phyloP scores from a whole-genome alignment of 2,329 filamentous ascomycete species.

The Aspergillus tamarii region DNA sequence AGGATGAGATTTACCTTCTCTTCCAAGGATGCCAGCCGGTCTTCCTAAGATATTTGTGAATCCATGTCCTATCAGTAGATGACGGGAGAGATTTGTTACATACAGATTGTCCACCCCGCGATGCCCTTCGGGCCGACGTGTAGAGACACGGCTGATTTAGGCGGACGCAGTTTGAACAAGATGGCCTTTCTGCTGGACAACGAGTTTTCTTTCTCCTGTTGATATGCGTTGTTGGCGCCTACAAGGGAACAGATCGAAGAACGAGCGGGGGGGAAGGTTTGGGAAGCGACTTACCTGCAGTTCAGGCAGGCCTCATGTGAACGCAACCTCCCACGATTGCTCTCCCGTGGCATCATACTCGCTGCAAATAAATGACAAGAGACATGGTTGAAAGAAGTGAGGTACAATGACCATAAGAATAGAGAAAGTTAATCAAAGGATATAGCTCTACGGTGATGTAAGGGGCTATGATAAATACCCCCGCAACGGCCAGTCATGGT shows the following conservation, averaged over 20 bases:
- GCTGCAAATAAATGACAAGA: background rate
- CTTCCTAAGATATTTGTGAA: constrained; percentile 43
- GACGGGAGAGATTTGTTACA: background rate
- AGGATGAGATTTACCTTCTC: constrained; percentile 57
- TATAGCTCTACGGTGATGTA: constrained; percentile 2
- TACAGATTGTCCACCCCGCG: constrained; percentile 52
- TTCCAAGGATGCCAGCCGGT: constrained; percentile 55
- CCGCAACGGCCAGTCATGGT: background rate
- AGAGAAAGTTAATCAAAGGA: constrained; percentile 1
- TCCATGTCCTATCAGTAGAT: background rate
- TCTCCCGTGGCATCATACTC: constrained; percentile 34
- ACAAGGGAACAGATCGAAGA: background rate
- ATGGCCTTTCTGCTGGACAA: constrained; percentile 56
- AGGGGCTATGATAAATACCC: background rate
- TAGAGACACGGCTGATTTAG: constrained; percentile 55
- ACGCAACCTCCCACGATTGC: constrained; percentile 35
- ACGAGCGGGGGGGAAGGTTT: background rate
- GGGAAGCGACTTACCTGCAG: constrained; percentile 47
- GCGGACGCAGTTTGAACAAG: constrained; percentile 55
- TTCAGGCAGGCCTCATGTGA: constrained; percentile 46
- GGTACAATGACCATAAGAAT: background rate
- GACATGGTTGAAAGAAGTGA: constrained; percentile 6
- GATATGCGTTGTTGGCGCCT: constrained; percentile 14
- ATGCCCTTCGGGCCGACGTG: constrained; percentile 39
- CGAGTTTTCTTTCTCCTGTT: constrained; percentile 55